Evolutionary conservation across 2,329 filamentous ascomycete species (phyloP), one percentile per base, ranked within the genome.

Genomic region (Fusarium sp.): DNA sequence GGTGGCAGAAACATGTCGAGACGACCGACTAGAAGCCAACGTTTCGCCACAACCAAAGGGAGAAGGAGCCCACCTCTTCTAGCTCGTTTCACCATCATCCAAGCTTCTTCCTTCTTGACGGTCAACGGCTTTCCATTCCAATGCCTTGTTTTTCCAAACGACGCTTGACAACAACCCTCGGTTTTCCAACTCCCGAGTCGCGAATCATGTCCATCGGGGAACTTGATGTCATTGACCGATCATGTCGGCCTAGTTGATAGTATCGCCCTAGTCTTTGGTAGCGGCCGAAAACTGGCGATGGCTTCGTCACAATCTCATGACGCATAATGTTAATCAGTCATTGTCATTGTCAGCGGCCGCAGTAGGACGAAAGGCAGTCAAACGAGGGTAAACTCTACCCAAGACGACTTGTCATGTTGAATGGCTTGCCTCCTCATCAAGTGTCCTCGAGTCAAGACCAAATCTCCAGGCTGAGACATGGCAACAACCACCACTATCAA

Each of bases 81-180:
- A 74, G 68, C 60, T 52, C 35, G 71, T 74, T 74, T 72, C 71
- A 74, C 34, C 72, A 57, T 63, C 18, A 52, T 20, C 45, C 35
- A 57, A 41, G 18, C 25, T 25, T 61, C 2, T 35, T 45, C 57
- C 43, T 71, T 23, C 39, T 5, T n/a, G 16, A 50, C 2, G 58
- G n/a, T 41, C n/a, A 57, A 52, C 60, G 23, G 48, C 54, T 20
- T 52, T 64, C n/a, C 16, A 16, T 30, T 34, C 43, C 39, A 30
- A 35, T 45, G 48, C 23, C 43, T 41, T 37, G 27, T 8, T 14
- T 20, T 43, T 13, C 48, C 30, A 61, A 10, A 6, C 18, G 16
- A 30, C 3, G n/a, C 10, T 52, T 32, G 18, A 52, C 18, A 32
- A 54, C 27, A 20, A 32, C 27, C 48, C 48, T 54, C 48, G 32